Evolutionary conservation across 495 filamentous ascomycete species (phyloP).

Genomic region (Podospora sp.): DNA sequence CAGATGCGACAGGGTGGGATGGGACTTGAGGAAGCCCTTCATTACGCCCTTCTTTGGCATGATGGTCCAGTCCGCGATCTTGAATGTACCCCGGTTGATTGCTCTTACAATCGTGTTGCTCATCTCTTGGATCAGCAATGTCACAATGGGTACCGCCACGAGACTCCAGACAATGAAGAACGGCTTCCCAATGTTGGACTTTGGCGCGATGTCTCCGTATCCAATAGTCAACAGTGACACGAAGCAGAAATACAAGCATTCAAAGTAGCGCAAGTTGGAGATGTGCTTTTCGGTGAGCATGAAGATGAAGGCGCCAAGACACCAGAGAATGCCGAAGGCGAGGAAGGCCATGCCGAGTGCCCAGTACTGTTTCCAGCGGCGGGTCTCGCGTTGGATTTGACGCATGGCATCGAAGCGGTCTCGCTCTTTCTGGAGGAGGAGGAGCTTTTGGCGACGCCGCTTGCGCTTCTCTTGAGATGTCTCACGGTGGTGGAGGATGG

Average conservation of each 20-base stretch:
- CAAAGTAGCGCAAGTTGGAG: slow-evolving; percentile 68
- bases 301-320: slow-evolving; percentile 71
- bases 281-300: slow-evolving; percentile 42
- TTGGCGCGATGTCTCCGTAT: slow-evolving; percentile 69
- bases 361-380: slow-evolving; percentile 64
- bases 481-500: slow-evolving; percentile 51
- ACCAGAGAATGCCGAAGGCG: slow-evolving; percentile 69
- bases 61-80: slow-evolving; percentile 67
- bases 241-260: slow-evolving; percentile 75
- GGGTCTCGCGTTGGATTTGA: slow-evolving; percentile 63
- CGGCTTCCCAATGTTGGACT: slow-evolving; percentile 67
- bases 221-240: slow-evolving; percentile 75
- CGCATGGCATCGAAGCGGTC: slow-evolving; percentile 80
- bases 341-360: slow-evolving; percentile 59
- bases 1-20: slow-evolving; percentile 19
- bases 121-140: slow-evolving; percentile 74
- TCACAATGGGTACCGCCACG: slow-evolving; percentile 73
- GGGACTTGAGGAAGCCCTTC: slow-evolving; percentile 40
- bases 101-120: slow-evolving; percentile 65
- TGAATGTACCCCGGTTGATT: slow-evolving; percentile 65
- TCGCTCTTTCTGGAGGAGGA: slow-evolving; percentile 56
- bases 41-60: slow-evolving; percentile 53
- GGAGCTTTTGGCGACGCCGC: slow-evolving; percentile 54
- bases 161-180: slow-evolving; percentile 85
- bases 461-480: slow-evolving; percentile 57